A percentile compares a stretch with the other conserved stretches of the same genome.
Conservation (phyloP, 768 basidiomycete species). For the Coprinopsis cinerea region DNA sequence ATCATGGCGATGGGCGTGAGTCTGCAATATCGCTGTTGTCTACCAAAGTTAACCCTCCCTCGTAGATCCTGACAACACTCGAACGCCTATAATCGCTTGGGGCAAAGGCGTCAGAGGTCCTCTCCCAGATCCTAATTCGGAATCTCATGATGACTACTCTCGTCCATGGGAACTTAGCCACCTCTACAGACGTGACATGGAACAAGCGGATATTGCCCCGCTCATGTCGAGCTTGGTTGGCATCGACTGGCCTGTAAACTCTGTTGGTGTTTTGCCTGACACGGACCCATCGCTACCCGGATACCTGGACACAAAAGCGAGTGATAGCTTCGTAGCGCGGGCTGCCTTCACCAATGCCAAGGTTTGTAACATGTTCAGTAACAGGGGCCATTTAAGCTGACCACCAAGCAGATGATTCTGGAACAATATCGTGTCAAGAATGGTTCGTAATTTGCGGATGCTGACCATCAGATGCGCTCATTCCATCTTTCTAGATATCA, state of each 20-base stretch:
- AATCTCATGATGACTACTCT: slow-evolving; percentile 72
- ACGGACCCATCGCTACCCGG: slow-evolving; percentile 56
- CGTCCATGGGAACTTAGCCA: slow-evolving; percentile 53
- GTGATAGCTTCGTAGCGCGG: slow-evolving; percentile 45
- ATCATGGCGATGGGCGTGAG: slow-evolving; percentile 83
- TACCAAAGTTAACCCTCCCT: slow-evolving; percentile 1
- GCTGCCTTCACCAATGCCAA: slow-evolving; percentile 61
- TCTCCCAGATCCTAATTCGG: slow-evolving; percentile 44
- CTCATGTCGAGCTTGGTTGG: slow-evolving; percentile 75
- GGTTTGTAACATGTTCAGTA: slow-evolving; percentile 23
- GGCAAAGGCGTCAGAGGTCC: slow-evolving; percentile 72
- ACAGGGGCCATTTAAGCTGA: background rate
- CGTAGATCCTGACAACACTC: slow-evolving; percentile 82
- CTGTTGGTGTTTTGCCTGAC: slow-evolving; percentile 77
- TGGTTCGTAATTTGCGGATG: slow-evolving; percentile 34
- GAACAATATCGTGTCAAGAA: slow-evolving; percentile 79
- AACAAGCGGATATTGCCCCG: slow-evolving; percentile 77
- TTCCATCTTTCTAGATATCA: slow-evolving; percentile 42
- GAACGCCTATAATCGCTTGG: slow-evolving; percentile 82
- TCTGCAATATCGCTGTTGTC: slow-evolving; percentile 5
- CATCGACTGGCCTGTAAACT: slow-evolving; percentile 72
- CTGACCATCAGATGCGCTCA: background rate
- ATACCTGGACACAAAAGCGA: slow-evolving; percentile 42
- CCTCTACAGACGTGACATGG: slow-evolving; percentile 65
- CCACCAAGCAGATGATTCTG: slow-evolving; percentile 44